Percentiles rank a stretch among this genome's conserved stretches.
These are phyloP conservation scores for Aspergillus biplanus DNA, from an alignment of 495 filamentous ascomycete species.

Conservation along the genomic window DNA sequence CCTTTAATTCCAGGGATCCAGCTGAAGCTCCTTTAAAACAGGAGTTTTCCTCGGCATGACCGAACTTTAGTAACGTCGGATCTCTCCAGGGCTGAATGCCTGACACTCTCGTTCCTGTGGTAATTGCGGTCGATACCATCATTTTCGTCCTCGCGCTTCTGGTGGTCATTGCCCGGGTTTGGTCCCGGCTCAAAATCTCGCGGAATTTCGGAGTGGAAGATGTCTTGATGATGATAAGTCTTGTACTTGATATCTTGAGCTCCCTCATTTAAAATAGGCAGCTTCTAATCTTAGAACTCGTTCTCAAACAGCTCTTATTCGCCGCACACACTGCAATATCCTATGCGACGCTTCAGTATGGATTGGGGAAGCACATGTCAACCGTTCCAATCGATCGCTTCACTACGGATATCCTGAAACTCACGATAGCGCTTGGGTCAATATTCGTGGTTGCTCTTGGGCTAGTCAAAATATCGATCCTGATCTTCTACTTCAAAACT, in stretches of 20 bases:
- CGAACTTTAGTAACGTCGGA: too few species aligned
- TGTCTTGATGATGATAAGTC: slow-evolving; percentile 7
- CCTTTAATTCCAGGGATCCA: too few species aligned
- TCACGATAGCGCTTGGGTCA: background rate
- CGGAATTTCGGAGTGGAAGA: slow-evolving; percentile 7
- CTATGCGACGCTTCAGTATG: slow-evolving; percentile 2
- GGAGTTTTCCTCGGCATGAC: too few species aligned
- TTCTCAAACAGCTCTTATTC: background rate
- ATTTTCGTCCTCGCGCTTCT: background rate
- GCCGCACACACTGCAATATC: background rate
- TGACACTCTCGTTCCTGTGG: background rate
- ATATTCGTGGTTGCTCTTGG: slow-evolving; percentile 1
- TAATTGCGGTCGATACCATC: background rate
- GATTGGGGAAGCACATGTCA: background rate
- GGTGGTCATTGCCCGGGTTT: background rate
- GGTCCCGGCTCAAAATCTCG: background rate
- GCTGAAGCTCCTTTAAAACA: too few species aligned
- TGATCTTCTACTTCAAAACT: slow-evolving; percentile 9
- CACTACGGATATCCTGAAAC: background rate
- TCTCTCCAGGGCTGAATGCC: background rate
- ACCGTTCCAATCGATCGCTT: background rate
- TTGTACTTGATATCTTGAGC: background rate
- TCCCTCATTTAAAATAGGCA: background rate
- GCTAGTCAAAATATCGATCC: slow-evolving; percentile 4
- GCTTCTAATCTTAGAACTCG: background rate